Conservation (phyloP, 176 grass and related monocot species). For the Ensete ventricosum region DNA sequence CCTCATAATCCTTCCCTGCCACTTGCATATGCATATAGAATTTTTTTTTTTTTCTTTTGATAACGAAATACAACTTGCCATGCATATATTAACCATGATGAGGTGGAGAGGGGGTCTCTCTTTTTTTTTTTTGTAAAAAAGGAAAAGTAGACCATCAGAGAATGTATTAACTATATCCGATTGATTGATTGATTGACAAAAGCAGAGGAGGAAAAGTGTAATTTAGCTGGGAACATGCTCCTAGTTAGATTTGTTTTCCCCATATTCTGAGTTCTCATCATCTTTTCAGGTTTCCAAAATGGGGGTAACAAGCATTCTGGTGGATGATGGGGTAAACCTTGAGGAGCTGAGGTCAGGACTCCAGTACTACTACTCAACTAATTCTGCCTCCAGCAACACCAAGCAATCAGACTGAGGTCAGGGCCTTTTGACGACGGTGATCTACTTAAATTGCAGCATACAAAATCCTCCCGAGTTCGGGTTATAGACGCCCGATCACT, state of each 20-base stretch:
- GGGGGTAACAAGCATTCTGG: conserved; percentile 66
- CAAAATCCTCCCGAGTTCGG: background rate
- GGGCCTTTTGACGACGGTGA: background rate
- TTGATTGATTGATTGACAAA: no score
- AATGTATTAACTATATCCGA: no score
- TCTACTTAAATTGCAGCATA: background rate
- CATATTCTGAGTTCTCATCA: background rate
- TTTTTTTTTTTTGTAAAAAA: no score
- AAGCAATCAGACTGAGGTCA: conserved; percentile 16
- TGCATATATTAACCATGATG: no score
- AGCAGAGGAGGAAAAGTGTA: no score
- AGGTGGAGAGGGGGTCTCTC: no score
- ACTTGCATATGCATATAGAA: no score
- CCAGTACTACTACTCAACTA: conserved; percentile 53
- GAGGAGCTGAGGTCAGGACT: conserved; percentile 80
- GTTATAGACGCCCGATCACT: no score
- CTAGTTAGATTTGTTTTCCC: background rate
- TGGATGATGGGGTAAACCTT: conserved; percentile 72
- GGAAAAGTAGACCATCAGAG: no score
- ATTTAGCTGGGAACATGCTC: background rate
- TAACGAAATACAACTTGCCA: no score
- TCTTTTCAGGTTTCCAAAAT: conserved; percentile 69
- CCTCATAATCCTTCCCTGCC: no score
- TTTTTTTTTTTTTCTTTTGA: no score
- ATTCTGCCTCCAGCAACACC: conserved; percentile 14